These are phyloP conservation scores for Cutaneotrichosporon mucoides DNA, from an alignment of 1,284 basidiomycete genomes.

Conservation along the genomic window DNA sequence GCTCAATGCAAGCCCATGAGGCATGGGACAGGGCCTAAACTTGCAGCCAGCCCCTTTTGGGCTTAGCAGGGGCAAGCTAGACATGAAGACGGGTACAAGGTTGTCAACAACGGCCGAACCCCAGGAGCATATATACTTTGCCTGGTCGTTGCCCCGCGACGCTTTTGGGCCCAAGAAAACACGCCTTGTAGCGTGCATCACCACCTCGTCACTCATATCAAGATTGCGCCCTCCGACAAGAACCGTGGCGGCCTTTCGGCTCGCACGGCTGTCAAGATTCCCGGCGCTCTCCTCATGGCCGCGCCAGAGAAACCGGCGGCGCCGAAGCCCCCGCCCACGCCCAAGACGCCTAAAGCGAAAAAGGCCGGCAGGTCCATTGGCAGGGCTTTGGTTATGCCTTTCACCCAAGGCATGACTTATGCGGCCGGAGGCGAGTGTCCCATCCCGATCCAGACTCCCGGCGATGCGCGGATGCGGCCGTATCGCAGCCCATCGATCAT, in stretches of 20 bases:
- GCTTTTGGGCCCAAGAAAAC: no score
- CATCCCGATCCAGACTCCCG: neutral
- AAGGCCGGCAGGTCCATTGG: neutral
- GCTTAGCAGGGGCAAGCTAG: no score
- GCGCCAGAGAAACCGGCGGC: neutral
- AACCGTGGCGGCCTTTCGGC: neutral
- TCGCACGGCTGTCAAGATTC: neutral
- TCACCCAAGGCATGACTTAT: neutral
- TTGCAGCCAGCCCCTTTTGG: no score
- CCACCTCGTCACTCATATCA: no score
- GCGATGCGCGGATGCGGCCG: neutral
- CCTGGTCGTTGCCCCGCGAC: neutral
- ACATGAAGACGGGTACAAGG: no score
- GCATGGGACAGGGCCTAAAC: no score
- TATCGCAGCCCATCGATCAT: neutral
- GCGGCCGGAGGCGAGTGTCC: neutral
- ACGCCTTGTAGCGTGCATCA: no score
- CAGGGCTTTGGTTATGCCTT: neutral
- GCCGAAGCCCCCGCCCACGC: no score
- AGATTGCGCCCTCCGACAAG: no score
- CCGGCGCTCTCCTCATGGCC: neutral
- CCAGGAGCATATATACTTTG: neutral
- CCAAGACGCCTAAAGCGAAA: neutral
- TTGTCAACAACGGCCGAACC: neutral
- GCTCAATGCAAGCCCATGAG: no score